Evolutionary conservation across 2,329 filamentous ascomycete genomes (phyloP), one percentile per base, ranked within the genome.

Genomic region (Corinectria fuckeliana): DNA sequence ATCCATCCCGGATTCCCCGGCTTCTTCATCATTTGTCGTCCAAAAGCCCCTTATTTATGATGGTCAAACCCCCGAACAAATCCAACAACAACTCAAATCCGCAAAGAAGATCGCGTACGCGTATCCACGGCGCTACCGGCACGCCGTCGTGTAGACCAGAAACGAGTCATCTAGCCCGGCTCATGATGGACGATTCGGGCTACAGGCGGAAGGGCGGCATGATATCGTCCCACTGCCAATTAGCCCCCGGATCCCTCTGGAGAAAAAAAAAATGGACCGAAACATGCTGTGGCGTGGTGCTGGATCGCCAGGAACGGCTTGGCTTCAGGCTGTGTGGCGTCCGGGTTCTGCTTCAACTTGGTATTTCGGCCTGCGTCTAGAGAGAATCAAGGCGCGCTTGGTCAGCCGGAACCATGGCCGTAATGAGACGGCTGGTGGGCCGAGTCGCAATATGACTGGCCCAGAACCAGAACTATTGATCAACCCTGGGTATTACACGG

Each of bases 381-480:
- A n/a, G 16, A 18, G 32, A 36, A 36, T 36, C 32, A 36, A 18
- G 32, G 32, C 32, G 18, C 32, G 32, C n/a, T 52, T 44, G 34
- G 38, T 44, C 39, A 52, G 50, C 38, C 50, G 50, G 50, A 52
- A 23, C 9, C 11, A 14, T 52, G 26, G 3, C 50, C 50, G 16
- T 34, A 52, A 32, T 25, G 50, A 52, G 50, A 42, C 50, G 3
- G 20, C 2, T 38, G 11, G 50, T 52, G 50, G 50, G 50, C 50
- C 50, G 21, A 52, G 18, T 20, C 10, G 50, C 25, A 10, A n/a
- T 26, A 28, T 52, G 50, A 52, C 36, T 52, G 50, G 50, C 26
- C 21, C 14, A 23, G 18, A n/a, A n/a, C 5, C 13, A 32, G 32
- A 26, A 26, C 38, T 52, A 52, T 44, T 32, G 50, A 25, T 25